Base-by-base conservation (phyloP, 2,329 filamentous ascomycete genomes). In the Boeremia exigua region DNA sequence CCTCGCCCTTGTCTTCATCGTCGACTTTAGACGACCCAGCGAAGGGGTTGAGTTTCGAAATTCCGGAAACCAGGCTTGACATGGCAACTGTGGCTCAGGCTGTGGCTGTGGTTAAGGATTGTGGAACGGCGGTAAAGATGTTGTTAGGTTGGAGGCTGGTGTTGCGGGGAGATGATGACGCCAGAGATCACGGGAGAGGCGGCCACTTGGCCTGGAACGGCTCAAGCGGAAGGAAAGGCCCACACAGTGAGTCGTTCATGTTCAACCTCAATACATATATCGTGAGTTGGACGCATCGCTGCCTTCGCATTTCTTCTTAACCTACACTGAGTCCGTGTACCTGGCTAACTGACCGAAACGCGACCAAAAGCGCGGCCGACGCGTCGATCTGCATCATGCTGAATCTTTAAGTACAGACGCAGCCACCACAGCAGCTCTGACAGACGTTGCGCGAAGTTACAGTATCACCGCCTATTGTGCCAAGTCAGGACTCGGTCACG, bases 1-100 rank as follows among this genome's bases (percentile, higher is more conserved):
- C 77, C 54, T 86, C 81, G 52, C 84, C 84, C 28, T 86, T 81
- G 36, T 86, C 84, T 34, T 82, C 79, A 52, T 82, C 80, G 34
- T 73, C 71, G 36, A 68, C 60, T 19, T 50, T 52, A 2, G 52
- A 55, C 25, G 58, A 65, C 37, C 66, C 72, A 11, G 69, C 65
- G 52, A 75, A 75, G 1, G 69, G 71, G 43, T 63, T 72, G 15
- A 75, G 58, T 40, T 70, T 75, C 8, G 71, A 52, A 37, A 75
- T 65, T 2, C 71, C 70, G 6, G 72, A 66, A 17, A 73, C 60
- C 28, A 75, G 62, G n/a, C 72, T 66, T n/a, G 71, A 60, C 72
- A 75, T 75, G 40, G 44, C 62, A 53, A 29, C 10, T 53, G 48
- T 57, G 54, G 54, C 54, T 52, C 32, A 53, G 39, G 33, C 33